phyloP scores from a whole-genome alignment of 495 filamentous ascomycete genomes.

The Rostrohypoxylon terebratum region DNA sequence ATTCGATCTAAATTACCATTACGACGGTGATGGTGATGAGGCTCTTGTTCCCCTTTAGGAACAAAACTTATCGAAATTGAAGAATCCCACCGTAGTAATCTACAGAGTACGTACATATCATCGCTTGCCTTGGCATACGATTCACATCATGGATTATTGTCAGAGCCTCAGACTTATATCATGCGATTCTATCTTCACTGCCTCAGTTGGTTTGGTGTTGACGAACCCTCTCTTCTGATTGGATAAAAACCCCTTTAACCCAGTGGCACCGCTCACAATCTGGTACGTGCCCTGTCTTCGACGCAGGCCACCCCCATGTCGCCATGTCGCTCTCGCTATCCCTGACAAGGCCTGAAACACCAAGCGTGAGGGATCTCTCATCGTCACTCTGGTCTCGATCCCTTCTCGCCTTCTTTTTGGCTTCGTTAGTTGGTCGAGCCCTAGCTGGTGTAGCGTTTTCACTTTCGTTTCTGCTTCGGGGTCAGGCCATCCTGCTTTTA shows the following conservation, averaged over 20 bases:
- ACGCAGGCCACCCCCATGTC: conserved; percentile 24
- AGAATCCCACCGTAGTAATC: conserved; percentile 27
- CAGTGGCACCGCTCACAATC: conserved; percentile 12
- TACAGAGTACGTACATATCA: conserved; percentile 18
- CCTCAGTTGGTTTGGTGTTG: conserved; percentile 36
- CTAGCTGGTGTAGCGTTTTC: conserved; percentile 37
- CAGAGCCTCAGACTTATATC: conserved; percentile 46
- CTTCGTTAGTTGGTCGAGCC: conserved; percentile 27
- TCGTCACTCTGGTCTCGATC: conserved; percentile 39
- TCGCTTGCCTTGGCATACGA: conserved; percentile 1
- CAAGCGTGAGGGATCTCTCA: conserved; percentile 52
- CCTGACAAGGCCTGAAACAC: conserved; percentile 58
- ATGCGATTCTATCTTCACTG: conserved; percentile 34
- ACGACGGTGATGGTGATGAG: conserved; percentile 6
- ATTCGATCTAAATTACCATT: not conserved
- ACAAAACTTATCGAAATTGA: conserved; percentile 12
- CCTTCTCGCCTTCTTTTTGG: conserved; percentile 23
- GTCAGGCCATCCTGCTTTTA: conserved; percentile 41
- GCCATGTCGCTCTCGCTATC: conserved; percentile 13
- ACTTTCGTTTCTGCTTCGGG: conserved; percentile 38
- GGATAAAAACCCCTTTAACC: conserved; percentile 20
- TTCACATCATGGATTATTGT: conserved; percentile 33
- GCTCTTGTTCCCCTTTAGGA: conserved; percentile 8
- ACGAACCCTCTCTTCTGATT: conserved; percentile 32
- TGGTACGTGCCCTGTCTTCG: conserved; percentile 21